These are phyloP conservation scores for Boletus tomentosulus DNA, from an alignment of 768 basidiomycete species.

Conservation along the genomic window DNA sequence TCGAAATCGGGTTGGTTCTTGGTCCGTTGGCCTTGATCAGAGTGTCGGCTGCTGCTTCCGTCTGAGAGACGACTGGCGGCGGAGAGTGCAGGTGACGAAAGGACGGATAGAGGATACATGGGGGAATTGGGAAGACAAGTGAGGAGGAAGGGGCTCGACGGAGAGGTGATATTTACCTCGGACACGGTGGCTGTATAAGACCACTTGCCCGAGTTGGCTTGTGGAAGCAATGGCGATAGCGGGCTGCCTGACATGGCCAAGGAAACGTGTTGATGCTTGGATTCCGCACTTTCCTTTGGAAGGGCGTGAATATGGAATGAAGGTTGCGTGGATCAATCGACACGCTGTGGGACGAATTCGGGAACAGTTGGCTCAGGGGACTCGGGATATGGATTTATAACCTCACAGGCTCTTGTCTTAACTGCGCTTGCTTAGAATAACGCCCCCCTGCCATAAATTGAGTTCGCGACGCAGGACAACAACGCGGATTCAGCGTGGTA, in stretches of 20 bases:
- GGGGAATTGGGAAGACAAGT: slow-evolving; percentile 6
- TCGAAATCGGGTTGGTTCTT: slow-evolving; percentile 56
- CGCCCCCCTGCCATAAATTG: not conserved
- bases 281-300: slow-evolving; percentile 19
- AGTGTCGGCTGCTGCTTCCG: slow-evolving; percentile 32
- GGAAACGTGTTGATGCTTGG: slow-evolving; percentile 32
- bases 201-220: slow-evolving; percentile 31
- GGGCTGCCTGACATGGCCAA: slow-evolving; percentile 30
- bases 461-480: not conserved
- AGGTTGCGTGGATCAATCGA: slow-evolving; percentile 28
- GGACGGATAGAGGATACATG: slow-evolving; percentile 29
- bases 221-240: slow-evolving; percentile 25
- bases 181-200: slow-evolving; percentile 30
- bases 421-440: not conserved
- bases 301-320: slow-evolving; percentile 26
- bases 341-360: slow-evolving; percentile 20
- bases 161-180: slow-evolving; percentile 29
- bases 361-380: slow-evolving; percentile 19
- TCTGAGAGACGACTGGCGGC: slow-evolving; percentile 39
- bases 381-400: not conserved
- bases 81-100: slow-evolving; percentile 31
- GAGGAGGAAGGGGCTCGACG: slow-evolving; percentile 10
- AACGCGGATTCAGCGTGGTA: slow-evolving; percentile 22
- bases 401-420: not conserved
- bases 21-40: slow-evolving; percentile 33